These are phyloP conservation scores for Cucumis melo DNA, from an alignment of 306 rosid genomes.

Conservation along the genomic window DNA sequence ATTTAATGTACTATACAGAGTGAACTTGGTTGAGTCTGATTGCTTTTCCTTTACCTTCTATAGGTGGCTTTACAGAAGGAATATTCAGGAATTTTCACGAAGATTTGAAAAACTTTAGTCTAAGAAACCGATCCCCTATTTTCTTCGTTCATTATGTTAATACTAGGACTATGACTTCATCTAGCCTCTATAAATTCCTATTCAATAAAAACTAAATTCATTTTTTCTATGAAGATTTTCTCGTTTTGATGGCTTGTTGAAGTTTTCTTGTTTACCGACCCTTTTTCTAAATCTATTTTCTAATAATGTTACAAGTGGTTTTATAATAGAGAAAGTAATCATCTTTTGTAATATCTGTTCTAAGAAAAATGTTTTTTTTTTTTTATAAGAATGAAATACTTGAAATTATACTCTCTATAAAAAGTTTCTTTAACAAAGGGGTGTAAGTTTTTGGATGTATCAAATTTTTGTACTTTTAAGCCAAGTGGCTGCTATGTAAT, in stretches of 20 bases:
- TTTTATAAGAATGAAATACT: too few species aligned
- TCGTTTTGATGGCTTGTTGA: not conserved
- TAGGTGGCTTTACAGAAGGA: not conserved
- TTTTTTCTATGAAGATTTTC: not conserved
- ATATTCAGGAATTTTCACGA: not conserved
- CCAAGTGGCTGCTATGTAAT: too few species aligned
- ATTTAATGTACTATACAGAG: too few species aligned
- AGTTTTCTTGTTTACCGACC: not conserved
- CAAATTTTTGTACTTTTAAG: too few species aligned
- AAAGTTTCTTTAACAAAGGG: too few species aligned
- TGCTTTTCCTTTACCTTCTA: not conserved
- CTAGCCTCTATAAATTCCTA: not conserved
- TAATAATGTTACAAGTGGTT: too few species aligned
- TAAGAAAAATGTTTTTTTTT: too few species aligned
- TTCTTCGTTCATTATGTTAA: not conserved
- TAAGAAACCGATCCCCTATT: not conserved
- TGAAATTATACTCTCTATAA: too few species aligned
- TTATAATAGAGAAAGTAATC: too few species aligned
- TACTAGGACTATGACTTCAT: not conserved
- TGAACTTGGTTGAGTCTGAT: not conserved
- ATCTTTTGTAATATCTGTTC: too few species aligned
- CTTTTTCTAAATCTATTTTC: too few species aligned
- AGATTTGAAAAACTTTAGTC: not conserved
- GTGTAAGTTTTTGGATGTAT: too few species aligned
- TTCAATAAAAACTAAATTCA: not conserved